Evolutionary conservation across 2,329 filamentous ascomycete species (phyloP), one percentile per base, ranked within the genome.

Genomic region (Pseudocercospora cruenta): DNA sequence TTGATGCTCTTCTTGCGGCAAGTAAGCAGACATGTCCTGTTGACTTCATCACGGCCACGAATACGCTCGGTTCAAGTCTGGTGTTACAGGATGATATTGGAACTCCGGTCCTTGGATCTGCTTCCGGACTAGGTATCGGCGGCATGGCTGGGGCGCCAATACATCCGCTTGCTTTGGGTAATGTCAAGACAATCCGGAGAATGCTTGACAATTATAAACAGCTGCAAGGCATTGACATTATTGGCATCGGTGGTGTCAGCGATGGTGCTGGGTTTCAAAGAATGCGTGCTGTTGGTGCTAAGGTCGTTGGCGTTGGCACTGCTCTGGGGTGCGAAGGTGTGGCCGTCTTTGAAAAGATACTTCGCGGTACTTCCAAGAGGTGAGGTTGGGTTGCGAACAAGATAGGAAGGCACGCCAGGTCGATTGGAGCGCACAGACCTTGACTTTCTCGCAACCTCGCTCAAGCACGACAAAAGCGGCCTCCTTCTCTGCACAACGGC

Each of bases 131-230:
- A 0, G 89, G 90, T 0, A 82, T 91, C 2, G 91, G 91, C 0
- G 91, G 91, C 0, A 82, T 94, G 79, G 91, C 90, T 0, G 91
- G 91, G 0, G 84, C 89, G 10, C 85, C 90, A 19, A 78, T 94
- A 51, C 91, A 94, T 77, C 88, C 90, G 0, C 79, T 94, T 0
- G 89, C 91, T 0, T 77, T 94, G 31, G 91, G 91, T 0, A 94
- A 94, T 71, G 91, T 94, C 33, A 82, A 82, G n/a, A 89, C 86
- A 0, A 82, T 94, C n/a, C 79, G 88, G 21, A 77, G 75, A 21
- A 75, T 91, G 78, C 76, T 94, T 16, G 86, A 89, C 69, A 77
- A 79, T 36, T 73, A 82, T 14, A 72, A 80, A 0, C 65, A 77
- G 63, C 77, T 92, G 57, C 77, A 77, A 9, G 80, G 84, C n/a